Percentiles rank a stretch among this genome's conserved stretches.
Conservation (phyloP, 148 eudicot genomes). For the Chenopodium quinoa region DNA sequence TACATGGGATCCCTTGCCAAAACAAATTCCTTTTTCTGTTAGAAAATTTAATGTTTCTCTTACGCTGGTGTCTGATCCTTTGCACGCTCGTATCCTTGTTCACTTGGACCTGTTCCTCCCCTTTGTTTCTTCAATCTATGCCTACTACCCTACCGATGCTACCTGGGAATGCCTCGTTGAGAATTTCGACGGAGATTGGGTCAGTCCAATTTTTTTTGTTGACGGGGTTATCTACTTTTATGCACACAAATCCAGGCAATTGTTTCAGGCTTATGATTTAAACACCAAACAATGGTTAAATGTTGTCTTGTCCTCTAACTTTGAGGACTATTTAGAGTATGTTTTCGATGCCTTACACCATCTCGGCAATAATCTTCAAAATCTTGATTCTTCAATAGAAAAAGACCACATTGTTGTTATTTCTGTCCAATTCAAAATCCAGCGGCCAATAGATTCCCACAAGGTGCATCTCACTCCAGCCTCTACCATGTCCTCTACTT, state of each 20-base stretch:
- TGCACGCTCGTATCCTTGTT: not conserved
- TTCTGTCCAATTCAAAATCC: not conserved
- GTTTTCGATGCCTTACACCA: conserved; percentile 1
- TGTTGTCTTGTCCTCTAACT: not conserved
- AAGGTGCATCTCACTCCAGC: not conserved
- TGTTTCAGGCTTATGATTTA: not conserved
- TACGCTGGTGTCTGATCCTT: not conserved
- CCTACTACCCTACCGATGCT: not conserved
- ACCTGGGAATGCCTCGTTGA: not conserved
- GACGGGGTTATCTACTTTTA: not conserved
- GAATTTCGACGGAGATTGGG: not conserved
- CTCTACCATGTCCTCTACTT: not conserved
- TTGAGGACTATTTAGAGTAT: not conserved
- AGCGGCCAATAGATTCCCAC: not conserved
- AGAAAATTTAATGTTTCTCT: not conserved
- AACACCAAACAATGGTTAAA: conserved; percentile 2
- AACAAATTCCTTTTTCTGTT: not conserved
- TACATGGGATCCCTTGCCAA: not conserved
- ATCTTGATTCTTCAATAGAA: not conserved
- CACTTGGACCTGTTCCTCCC: not conserved
- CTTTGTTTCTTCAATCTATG: not conserved
- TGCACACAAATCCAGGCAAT: not conserved
- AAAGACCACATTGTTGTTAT: not conserved
- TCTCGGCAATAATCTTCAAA: not conserved
- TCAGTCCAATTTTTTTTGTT: not conserved